A percentile compares a stretch with the other conserved stretches of the same genome.
These are phyloP conservation scores for Pestalotiopsis fici DNA, from an alignment of 2,329 filamentous ascomycete genomes.

Conservation along the genomic window DNA sequence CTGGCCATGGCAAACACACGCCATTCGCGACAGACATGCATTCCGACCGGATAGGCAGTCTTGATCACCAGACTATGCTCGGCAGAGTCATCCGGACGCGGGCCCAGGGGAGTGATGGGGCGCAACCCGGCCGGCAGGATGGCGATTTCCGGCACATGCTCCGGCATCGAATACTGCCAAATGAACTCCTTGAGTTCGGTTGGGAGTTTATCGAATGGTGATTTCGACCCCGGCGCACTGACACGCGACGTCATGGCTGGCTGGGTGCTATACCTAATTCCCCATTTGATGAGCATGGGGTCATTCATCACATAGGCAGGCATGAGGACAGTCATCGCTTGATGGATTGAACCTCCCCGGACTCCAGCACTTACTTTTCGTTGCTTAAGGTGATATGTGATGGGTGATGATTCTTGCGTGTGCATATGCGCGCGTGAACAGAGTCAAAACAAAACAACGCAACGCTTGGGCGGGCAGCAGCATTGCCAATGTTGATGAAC, in stretches of 20 bases:
- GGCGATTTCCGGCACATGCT: conserved; percentile 1
- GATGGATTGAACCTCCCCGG: not conserved
- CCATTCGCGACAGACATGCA: conserved; percentile 21
- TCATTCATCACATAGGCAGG: not conserved
- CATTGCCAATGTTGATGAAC: not conserved
- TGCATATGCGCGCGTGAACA: not conserved
- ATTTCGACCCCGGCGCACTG: not conserved
- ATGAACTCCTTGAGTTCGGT: conserved; percentile 2
- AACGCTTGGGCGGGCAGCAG: not conserved
- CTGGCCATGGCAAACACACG: conserved; percentile 12
- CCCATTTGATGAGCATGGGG: not conserved
- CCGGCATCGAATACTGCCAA: conserved; percentile 2
- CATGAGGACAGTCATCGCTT: not conserved
- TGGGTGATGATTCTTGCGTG: not conserved
- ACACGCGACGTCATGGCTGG: not conserved
- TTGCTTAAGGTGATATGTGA: not conserved
- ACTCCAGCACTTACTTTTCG: not conserved
- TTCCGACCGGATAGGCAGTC: conserved; percentile 17
- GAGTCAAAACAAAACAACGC: not conserved
- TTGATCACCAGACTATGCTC: conserved; percentile 15
- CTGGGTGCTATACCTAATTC: not conserved
- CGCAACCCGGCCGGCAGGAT: not conserved
- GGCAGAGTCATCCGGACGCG: not conserved
- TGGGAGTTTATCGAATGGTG: not conserved
- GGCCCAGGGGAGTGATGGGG: not conserved